A percentile compares a stretch with the other conserved stretches of the same genome.
Evolutionary conservation across 176 grass and related monocot genomes (phyloP).

Genomic region (Phoenix dactylifera): DNA sequence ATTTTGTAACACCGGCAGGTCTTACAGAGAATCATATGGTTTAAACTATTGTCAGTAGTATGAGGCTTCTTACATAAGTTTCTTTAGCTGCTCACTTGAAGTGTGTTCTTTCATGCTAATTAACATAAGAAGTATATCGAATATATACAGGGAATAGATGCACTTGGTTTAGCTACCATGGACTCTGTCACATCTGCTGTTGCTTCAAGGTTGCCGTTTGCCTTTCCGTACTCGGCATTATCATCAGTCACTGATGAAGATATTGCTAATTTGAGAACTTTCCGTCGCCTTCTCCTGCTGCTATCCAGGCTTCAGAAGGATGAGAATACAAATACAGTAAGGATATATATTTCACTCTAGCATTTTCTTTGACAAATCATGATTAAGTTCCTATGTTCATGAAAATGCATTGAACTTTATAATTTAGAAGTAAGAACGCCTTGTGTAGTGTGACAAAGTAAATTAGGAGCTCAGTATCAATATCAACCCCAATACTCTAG

Average conservation of each 20-base stretch:
- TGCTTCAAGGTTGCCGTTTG: constrained; percentile 61
- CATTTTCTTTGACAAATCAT: neutral
- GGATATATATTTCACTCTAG: constrained; percentile 6
- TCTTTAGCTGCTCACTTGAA: too few relatives aligned
- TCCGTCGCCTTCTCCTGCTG: constrained; percentile 63
- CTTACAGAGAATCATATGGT: too few relatives aligned
- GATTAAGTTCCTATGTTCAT: neutral
- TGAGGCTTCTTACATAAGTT: too few relatives aligned
- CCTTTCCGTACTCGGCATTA: constrained; percentile 23
- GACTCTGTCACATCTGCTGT: constrained; percentile 62
- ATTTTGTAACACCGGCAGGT: too few relatives aligned
- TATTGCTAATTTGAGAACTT: constrained; percentile 63
- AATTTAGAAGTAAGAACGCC: too few relatives aligned
- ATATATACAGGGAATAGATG: constrained; percentile 77
- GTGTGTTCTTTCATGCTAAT: too few relatives aligned
- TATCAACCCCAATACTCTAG: too few relatives aligned
- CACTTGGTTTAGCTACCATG: constrained; percentile 66
- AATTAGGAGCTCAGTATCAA: too few relatives aligned
- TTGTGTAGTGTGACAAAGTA: too few relatives aligned
- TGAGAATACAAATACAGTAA: constrained; percentile 44
- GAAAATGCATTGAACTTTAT: neutral
- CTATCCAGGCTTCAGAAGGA: constrained; percentile 51
- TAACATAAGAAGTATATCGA: too few relatives aligned
- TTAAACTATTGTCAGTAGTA: too few relatives aligned
- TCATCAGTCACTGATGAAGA: constrained; percentile 51